Base-by-base conservation (phyloP, 441 rosid genomes). In the Erodium trifolium region DNA sequence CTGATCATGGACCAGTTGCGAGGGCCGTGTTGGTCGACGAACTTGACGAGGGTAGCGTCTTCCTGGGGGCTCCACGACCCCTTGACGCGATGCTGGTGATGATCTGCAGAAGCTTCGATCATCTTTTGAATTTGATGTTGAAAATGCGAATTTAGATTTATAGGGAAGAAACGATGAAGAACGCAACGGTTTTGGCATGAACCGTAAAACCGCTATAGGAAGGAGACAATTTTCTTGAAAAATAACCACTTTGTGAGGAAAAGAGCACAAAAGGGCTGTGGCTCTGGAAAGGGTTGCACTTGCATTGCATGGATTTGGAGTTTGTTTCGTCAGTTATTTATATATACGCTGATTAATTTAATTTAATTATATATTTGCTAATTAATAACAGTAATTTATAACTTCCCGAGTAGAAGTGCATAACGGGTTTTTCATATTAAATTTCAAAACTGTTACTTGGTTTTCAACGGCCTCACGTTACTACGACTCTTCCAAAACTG, bases 11-110 rank as follows among this genome's bases (percentile, higher is more conserved):
- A 78, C 90, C 89, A 88, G 67, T 88, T 84, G 67, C 87, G 76
- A 0, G 90, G 84, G 2, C 86, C 89, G 67, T 86, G 85, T 35
- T 79, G 81, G 43, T 82, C 77, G 3, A 83, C 87, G 1, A 86
- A 80, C 72, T 76, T 76, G 62, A 74, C 66, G 5, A 88, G 80
- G 57, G 64, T 73, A 9, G 79, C 88, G 53, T 88, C 90, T 67
- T 88, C 87, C 35, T 83, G 80, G 0, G 88, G 84, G 67, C 86
- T 86, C 87, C 90, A 86, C 0, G 88, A 84, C 2, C 90, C 90
- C 62, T 84, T 85, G 63, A 83, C 78, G 5, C 82, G 70, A 3
- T 82, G 53, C n/a, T 47, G 53, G 2, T 9, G 53, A 12, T 47
- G 53, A 10, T 47, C 53, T 9, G n/a, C 3, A 47, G n/a, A 47